Evolutionary conservation across 2,329 filamentous ascomycete genomes (phyloP).

Genomic region (Penicillium sp.): DNA sequence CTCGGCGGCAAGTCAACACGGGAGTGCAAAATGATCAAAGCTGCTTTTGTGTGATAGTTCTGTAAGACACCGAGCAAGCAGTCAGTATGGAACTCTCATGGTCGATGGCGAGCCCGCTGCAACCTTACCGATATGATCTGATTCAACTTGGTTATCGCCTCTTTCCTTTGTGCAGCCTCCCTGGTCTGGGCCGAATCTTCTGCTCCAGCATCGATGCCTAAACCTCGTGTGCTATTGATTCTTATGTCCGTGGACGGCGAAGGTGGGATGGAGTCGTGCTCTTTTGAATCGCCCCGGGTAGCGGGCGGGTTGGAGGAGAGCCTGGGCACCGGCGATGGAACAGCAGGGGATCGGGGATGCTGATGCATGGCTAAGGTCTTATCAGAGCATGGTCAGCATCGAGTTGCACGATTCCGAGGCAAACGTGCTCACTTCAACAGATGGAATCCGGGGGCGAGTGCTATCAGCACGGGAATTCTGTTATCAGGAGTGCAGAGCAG

Average conservation of each 20-base stretch:
- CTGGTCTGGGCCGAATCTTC: slow-evolving; percentile 41
- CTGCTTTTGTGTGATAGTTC: slow-evolving; percentile 90
- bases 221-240: slow-evolving; percentile 46
- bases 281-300: slow-evolving; percentile 68
- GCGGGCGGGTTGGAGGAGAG: slow-evolving; percentile 67
- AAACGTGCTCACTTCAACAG: slow-evolving; percentile 15
- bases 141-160: slow-evolving; percentile 74
- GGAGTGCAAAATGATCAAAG: slow-evolving; percentile 75
- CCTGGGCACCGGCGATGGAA: slow-evolving; percentile 62
- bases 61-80: slow-evolving; percentile 37
- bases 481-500: slow-evolving; percentile 35
- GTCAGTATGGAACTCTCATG: background rate
- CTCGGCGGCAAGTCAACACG: slow-evolving; percentile 63
- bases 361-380: slow-evolving; percentile 68
- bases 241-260: slow-evolving; percentile 51
- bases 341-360: slow-evolving; percentile 68
- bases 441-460: slow-evolving; percentile 10
- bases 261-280: slow-evolving; percentile 53
- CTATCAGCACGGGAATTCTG: slow-evolving; percentile 20
- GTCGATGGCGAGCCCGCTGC: background rate
- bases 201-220: slow-evolving; percentile 48
- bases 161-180: slow-evolving; percentile 52
- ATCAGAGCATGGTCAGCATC: slow-evolving; percentile 1
- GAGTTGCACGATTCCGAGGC: slow-evolving; percentile 1
- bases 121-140: slow-evolving; percentile 81